Evolutionary conservation across 2,329 filamentous ascomycete species (phyloP).

Genomic region (Cytospora paraplurivora): DNA sequence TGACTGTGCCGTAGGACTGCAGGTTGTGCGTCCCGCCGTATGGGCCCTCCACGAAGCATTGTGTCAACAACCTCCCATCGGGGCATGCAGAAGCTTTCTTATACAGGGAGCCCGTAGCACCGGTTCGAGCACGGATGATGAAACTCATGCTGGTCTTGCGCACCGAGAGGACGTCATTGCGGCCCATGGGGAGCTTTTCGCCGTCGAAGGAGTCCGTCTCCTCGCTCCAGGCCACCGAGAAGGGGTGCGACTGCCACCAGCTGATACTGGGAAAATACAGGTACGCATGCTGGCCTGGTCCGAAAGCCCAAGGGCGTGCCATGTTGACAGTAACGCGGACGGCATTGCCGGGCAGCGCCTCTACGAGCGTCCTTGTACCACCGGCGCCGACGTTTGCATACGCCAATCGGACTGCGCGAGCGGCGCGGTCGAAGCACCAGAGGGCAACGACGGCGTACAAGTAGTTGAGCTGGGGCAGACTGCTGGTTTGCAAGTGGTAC

Average conservation of each 20-base stretch:
- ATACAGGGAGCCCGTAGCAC: slow-evolving; percentile 71
- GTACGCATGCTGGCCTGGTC: slow-evolving; percentile 77
- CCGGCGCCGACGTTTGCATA: slow-evolving; percentile 69
- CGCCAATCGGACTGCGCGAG: slow-evolving; percentile 60
- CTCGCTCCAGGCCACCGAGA: slow-evolving; percentile 78
- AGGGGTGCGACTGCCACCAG: slow-evolving; percentile 75
- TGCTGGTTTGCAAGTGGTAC: slow-evolving; percentile 63
- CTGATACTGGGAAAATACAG: slow-evolving; percentile 75
- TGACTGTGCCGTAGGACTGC: slow-evolving; percentile 74
- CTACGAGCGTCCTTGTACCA: slow-evolving; percentile 69
- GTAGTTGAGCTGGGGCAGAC: slow-evolving; percentile 59
- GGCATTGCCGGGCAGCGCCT: slow-evolving; percentile 76
- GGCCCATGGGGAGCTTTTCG: slow-evolving; percentile 61
- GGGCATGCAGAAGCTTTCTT: slow-evolving; percentile 64
- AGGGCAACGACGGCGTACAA: slow-evolving; percentile 64
- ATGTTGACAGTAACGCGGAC: slow-evolving; percentile 72
- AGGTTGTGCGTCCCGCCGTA: slow-evolving; percentile 74
- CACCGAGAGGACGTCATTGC: slow-evolving; percentile 60
- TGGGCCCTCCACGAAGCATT: slow-evolving; percentile 72
- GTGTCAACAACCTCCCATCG: slow-evolving; percentile 63
- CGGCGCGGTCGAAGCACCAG: slow-evolving; percentile 66
- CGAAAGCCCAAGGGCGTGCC: slow-evolving; percentile 75
- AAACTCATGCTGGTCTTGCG: slow-evolving; percentile 69
- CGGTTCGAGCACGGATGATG: slow-evolving; percentile 72
- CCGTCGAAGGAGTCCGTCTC: slow-evolving; percentile 55